Conservation (phyloP, 805 yeast genomes). For the Yamadazyma phyllophila region DNA sequence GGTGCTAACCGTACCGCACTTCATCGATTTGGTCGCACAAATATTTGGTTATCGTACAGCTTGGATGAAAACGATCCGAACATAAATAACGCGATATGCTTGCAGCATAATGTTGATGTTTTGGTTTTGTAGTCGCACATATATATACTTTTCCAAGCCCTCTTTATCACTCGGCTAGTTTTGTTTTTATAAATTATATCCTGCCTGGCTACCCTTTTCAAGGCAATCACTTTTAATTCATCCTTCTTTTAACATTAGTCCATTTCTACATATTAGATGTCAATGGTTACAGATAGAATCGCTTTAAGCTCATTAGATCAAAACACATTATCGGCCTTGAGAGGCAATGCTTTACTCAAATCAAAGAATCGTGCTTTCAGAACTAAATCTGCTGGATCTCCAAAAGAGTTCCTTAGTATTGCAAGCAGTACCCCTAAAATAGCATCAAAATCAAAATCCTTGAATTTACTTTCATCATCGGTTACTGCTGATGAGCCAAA, state of each 20-base stretch:
- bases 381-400: not conserved
- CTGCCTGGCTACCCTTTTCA: not conserved
- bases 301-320: slow-evolving; percentile 10
- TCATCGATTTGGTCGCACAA: not conserved
- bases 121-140: slow-evolving; percentile 7
- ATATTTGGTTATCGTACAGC: slow-evolving; percentile 2
- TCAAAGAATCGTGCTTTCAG: slow-evolving; percentile 1
- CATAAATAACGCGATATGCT: slow-evolving; percentile 8
- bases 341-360: not conserved
- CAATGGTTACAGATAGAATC: slow-evolving; percentile 11
- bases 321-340: slow-evolving; percentile 2
- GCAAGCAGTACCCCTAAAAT: not conserved
- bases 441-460: slow-evolving; percentile 4
- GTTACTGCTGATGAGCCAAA: not conserved
- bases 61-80: slow-evolving; percentile 2
- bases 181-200: not conserved
- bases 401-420: not conserved
- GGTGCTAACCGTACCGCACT: not conserved
- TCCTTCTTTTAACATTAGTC: not conserved
- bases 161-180: not conserved
- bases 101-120: slow-evolving; percentile 4
- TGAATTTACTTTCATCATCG: slow-evolving; percentile 4
- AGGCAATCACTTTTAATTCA: not conserved
- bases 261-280: slow-evolving; percentile 3
- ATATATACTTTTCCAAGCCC: slow-evolving; percentile 5